phyloP scores from a whole-genome alignment of 768 basidiomycete species.

The Pleurotus djamor region DNA sequence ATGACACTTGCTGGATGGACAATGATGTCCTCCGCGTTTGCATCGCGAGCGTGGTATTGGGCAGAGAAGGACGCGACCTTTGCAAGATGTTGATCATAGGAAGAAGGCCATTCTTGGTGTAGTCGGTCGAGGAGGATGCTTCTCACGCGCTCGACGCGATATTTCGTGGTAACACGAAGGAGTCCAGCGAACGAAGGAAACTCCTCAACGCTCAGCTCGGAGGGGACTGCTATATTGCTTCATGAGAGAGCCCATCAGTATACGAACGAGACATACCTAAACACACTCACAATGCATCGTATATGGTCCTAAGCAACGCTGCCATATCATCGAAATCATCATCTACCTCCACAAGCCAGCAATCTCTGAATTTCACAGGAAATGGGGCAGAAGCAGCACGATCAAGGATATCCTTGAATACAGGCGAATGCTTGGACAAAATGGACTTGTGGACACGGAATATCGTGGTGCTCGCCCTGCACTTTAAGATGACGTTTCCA shows the following conservation, averaged over 20 bases:
- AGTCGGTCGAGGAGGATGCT: not conserved
- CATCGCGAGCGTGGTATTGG: not conserved
- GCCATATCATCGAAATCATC: slow-evolving; percentile 1
- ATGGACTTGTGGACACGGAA: not conserved
- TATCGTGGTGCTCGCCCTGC: not conserved
- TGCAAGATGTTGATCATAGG: not conserved
- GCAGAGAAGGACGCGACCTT: not conserved
- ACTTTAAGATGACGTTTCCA: slow-evolving; percentile 3
- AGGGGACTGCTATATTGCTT: not conserved
- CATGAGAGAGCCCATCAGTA: too few relatives aligned
- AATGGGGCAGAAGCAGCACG: not conserved
- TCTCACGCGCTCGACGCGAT: not conserved
- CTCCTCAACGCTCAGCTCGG: slow-evolving; percentile 1
- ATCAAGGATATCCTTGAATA: not conserved
- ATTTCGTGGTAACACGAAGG: slow-evolving; percentile 2
- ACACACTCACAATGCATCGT: not conserved
- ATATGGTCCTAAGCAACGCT: not conserved
- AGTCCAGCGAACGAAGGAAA: slow-evolving; percentile 3
- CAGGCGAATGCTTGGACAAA: not conserved
- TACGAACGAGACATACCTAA: too few relatives aligned
- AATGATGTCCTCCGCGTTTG: not conserved
- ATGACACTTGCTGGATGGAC: slow-evolving; percentile 4
- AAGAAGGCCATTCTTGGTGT: slow-evolving; percentile 1
- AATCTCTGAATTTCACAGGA: not conserved
- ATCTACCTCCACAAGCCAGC: not conserved